phyloP scores from a whole-genome alignment of 2,329 filamentous ascomycete species.

The Drechmeria coniospora region DNA sequence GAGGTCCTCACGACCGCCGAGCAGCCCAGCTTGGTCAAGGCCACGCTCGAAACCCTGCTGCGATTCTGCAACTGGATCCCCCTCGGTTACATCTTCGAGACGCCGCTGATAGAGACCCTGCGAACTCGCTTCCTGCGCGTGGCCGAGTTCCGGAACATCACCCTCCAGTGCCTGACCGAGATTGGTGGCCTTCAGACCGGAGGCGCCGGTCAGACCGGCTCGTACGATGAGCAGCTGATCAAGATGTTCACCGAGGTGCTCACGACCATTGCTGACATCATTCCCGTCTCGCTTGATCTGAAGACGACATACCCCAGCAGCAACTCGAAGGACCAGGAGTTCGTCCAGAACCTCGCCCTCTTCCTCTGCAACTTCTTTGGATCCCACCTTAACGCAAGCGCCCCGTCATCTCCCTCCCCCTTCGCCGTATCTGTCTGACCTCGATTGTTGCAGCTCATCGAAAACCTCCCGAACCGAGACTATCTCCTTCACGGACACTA shows the following conservation, averaged over 20 bases:
- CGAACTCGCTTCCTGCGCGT: slow-evolving; percentile 84
- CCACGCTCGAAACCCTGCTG: slow-evolving; percentile 88
- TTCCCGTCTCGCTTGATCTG: slow-evolving; percentile 77
- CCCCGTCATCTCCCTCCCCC: background rate
- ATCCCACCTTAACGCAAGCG: slow-evolving; percentile 64
- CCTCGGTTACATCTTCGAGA: slow-evolving; percentile 97
- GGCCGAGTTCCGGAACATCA: slow-evolving; percentile 92
- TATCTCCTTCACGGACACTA: slow-evolving; percentile 94
- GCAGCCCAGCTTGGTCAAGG: slow-evolving; percentile 78
- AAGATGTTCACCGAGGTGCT: slow-evolving; percentile 98
- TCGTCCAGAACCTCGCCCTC: slow-evolving; percentile 88
- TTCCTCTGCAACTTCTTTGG: slow-evolving; percentile 97
- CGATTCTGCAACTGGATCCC: slow-evolving; percentile 99
- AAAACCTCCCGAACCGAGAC: slow-evolving; percentile 88
- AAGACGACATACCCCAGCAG: slow-evolving; percentile 84
- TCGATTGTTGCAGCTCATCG: slow-evolving; percentile 50
- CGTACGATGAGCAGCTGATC: slow-evolving; percentile 89
- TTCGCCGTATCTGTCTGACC: slow-evolving; percentile 1
- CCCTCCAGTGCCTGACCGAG: slow-evolving; percentile 90
- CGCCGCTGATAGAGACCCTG: slow-evolving; percentile 84
- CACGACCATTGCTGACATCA: slow-evolving; percentile 83
- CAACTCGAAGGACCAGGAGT: slow-evolving; percentile 89
- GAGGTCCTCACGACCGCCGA: slow-evolving; percentile 86
- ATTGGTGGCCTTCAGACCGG: slow-evolving; percentile 88
- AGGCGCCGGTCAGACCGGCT: slow-evolving; percentile 45